Evolutionary conservation across 78 protist species (phyloP), one percentile per base, ranked within the genome.

Genomic region (Dictyostelium intermedium): DNA sequence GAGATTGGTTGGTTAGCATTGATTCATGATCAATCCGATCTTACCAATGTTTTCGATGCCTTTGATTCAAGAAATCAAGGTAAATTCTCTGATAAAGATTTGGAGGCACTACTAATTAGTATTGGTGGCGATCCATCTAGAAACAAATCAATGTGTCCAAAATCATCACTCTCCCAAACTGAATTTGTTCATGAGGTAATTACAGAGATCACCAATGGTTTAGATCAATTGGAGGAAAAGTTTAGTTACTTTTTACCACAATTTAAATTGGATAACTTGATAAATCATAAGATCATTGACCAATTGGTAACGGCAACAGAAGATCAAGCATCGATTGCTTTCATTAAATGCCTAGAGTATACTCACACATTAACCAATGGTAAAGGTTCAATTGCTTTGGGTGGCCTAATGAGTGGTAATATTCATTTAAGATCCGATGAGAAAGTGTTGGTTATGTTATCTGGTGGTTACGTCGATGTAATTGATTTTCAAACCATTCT

Each of bases 281-380:
- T 76, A 23, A 47, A 78, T 6, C 50, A 78, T 10, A 93, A 92
- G 39, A 41, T 84, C 3, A 43, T 94, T 13, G 96, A 94, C 35
- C 85, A 86, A 87, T n/a, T 86, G 1, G 87, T 87, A n/a, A 45
- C 66, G 11, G 85, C 84, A 0, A 94, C 96, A 23, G 96, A 94
- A 39, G 93, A 94, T 72, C 95, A 94, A 73, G 92, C 93, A 4
- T 92, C 91, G 1, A 69, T 87, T 60, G 91, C 96, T 37, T 94
- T 94, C 47, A 80, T 94, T 6, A 85, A 91, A 37, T 85, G 92
- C 56, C 43, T 94, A 27, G 96, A 94, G 77, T 94, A 94, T 63
- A 94, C 96, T 20, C 96, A 87, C 43, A 94, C 96, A 0, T 20
- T 83, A 70, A 87, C 96, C 6, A 91, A 87, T 73, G 96, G 96